phyloP scores from a whole-genome alignment of 495 filamentous ascomycete species.

The Acidiella bohemica region DNA sequence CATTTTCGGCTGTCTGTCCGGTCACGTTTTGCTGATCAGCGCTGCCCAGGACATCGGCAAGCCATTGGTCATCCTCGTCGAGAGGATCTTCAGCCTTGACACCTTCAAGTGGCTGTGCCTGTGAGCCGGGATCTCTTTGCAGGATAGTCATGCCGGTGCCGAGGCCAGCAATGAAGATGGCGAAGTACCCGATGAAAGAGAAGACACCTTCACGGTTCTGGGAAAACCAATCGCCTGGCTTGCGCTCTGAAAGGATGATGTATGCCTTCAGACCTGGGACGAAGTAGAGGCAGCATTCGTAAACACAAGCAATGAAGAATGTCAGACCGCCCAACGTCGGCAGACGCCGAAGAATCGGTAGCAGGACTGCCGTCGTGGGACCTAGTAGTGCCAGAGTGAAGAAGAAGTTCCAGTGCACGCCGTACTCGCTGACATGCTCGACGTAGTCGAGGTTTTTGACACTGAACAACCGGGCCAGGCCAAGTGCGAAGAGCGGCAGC shows the following conservation, averaged over 20 bases:
- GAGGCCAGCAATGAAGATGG: constrained; percentile 87
- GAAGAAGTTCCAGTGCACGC: constrained; percentile 99
- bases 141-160: constrained; percentile 66
- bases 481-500: constrained; percentile 67
- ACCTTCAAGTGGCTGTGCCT: not conserved
- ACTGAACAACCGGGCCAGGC: constrained; percentile 65
- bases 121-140: constrained; percentile 38
- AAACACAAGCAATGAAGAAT: constrained; percentile 46
- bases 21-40: not conserved
- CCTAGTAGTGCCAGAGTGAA: constrained; percentile 86
- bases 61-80: constrained; percentile 19
- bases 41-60: constrained; percentile 3
- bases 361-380: constrained; percentile 78
- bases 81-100: constrained; percentile 6
- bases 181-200: constrained; percentile 84
- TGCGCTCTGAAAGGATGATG: constrained; percentile 71
- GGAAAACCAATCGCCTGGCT: constrained; percentile 48
- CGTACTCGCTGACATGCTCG: constrained; percentile 95
- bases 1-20: not conserved
- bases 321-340: constrained; percentile 64
- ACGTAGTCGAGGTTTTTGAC: constrained; percentile 94
- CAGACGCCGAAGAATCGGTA: constrained; percentile 44
- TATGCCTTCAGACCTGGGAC: constrained; percentile 60
- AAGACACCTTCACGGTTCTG: constrained; percentile 70
- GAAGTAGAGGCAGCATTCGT: constrained; percentile 62